Base-by-base conservation (phyloP, 2,329 filamentous ascomycete genomes). In the Cladosporium sp. region DNA sequence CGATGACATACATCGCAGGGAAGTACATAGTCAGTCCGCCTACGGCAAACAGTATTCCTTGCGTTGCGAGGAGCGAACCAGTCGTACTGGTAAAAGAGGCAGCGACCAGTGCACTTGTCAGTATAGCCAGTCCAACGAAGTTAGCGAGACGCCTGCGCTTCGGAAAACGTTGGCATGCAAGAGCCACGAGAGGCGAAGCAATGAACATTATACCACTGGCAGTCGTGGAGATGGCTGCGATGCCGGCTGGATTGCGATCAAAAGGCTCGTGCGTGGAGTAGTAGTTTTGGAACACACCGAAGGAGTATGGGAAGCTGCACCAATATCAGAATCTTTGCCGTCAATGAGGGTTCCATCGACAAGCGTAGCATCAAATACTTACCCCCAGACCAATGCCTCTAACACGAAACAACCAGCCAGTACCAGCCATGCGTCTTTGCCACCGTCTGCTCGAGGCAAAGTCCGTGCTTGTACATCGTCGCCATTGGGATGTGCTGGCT, bases 21-120 rank as follows among this genome's bases (percentile, higher is more conserved):
- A 68, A 80, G 67, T 75, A 85, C 5, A 81, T 66, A 1, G 83
- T 68, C 11, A 76, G 74, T 9, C 82, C 82, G 0, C 82, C 75
- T 22, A 78, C 62, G 5, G 70, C 71, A 55, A 72, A 78, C 15
- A 78, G 56, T 7, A 78, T 69, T 7, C 76, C 75, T 64, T 78
- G 76, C 12, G 73, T 74, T 14, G 69, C 55, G 19, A 77, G 69
- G 4, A 78, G 66, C 50, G 73, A 71, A 8, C 66, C 61, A 1
- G 75, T 69, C 12, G 59, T 73, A 3, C 66, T 70, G 3, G 72
- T 67, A 54, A 75, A 76, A 14, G 69, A 72, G 1, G 71, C 71
- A 3, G 70, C 61, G 1, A 76, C 61, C 8, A 77, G 71, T 4
- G 70, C 68, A 3, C 71, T 62, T n/a, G 69, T 67, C 15, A 73